A percentile compares a stretch with the other conserved stretches of the same genome.
Conservation (phyloP, 2,329 filamentous ascomycete species). For the Diaporthe ampelina region DNA sequence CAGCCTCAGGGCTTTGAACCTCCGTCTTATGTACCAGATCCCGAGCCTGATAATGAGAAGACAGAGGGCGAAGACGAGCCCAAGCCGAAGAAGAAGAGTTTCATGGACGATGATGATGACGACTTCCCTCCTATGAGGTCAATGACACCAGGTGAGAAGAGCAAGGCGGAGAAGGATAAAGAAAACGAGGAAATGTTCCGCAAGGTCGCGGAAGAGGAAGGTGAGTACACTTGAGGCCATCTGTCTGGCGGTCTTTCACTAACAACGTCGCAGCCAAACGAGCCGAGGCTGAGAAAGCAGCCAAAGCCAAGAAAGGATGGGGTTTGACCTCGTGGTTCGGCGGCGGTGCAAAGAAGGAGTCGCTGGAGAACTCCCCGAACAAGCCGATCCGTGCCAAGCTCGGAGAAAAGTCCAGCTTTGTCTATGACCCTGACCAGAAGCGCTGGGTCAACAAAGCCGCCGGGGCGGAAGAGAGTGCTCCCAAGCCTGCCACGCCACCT, state of each 20-base stretch:
- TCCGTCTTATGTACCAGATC: conserved; percentile 66
- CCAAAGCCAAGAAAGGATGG: conserved; percentile 77
- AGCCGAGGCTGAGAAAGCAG: conserved; percentile 64
- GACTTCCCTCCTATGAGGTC: conserved; percentile 67
- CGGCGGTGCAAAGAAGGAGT: conserved; percentile 73
- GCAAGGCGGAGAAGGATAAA: conserved; percentile 77
- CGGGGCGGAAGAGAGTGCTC: conserved; percentile 72
- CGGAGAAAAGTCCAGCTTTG: conserved; percentile 92
- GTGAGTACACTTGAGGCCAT: conserved; percentile 57
- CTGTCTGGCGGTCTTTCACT: conserved; percentile 39
- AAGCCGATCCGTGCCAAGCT: conserved; percentile 92
- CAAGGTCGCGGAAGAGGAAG: conserved; percentile 83
- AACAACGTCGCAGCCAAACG: conserved; percentile 68
- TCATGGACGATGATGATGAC: conserved; percentile 86
- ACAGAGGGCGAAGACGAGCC: conserved; percentile 62
- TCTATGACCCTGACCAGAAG: conserved; percentile 95
- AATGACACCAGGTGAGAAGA: conserved; percentile 68
- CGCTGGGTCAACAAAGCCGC: conserved; percentile 99
- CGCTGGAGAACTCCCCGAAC: conserved; percentile 62
- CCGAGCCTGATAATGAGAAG: conserved; percentile 59
- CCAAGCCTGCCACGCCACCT: conserved; percentile 79
- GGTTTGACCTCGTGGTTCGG: conserved; percentile 89
- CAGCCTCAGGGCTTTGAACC: conserved; percentile 72
- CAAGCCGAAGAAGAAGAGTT: conserved; percentile 80
- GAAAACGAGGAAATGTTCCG: conserved; percentile 89